Base-by-base conservation (phyloP, 768 basidiomycete genomes). In the Psilocybe sp. region DNA sequence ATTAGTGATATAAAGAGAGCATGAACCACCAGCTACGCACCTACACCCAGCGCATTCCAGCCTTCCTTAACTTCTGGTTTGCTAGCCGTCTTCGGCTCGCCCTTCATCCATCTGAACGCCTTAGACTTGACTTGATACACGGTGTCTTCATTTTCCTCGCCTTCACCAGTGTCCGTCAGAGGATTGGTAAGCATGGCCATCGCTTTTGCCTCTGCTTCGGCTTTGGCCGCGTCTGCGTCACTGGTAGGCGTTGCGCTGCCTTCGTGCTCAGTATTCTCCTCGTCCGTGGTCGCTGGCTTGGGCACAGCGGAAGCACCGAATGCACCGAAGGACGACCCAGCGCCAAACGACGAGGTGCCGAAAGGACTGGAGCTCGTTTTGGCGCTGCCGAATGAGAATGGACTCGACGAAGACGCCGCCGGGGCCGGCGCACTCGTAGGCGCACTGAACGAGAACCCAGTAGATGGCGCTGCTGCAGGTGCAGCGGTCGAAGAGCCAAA, bases 111-210 rank as follows among this genome's bases (percentile, higher is more conserved):
- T 60, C 76, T 79, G 61, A 72, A 89, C 19, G 83, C 81, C 63
- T 87, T 90, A 42, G 79, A 67, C 63, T 74, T 80, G 42, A 80
- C 71, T 40, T 71, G 66, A 63, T 87, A 75, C 23, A 69, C 67
- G 3, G 87, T 90, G 51, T 82, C 82, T 60, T 92, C 90, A 36
- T 85, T 76, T 62, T 92, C 87, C 67, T 92, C 90, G 23, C 90
- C 90, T 58, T 84, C 84, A 10, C 90, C 89, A 52, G 88, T 87
- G 46, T 72, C 72, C 55, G 88, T 87, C 53, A 85, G 81, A n/a
- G 68, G 68, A 47, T 68, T 69, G 15, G 52, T 47, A 13, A 58
- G 50, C 8, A 62, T 40, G n/a, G 51, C 54, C 2, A 51, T 51
- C 1, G 49, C 40, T 55, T 60, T 55, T 45, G 58, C 51, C 43